Conservation (phyloP, 2,329 filamentous ascomycete species). For the Hypoxylon rubiginosum region DNA sequence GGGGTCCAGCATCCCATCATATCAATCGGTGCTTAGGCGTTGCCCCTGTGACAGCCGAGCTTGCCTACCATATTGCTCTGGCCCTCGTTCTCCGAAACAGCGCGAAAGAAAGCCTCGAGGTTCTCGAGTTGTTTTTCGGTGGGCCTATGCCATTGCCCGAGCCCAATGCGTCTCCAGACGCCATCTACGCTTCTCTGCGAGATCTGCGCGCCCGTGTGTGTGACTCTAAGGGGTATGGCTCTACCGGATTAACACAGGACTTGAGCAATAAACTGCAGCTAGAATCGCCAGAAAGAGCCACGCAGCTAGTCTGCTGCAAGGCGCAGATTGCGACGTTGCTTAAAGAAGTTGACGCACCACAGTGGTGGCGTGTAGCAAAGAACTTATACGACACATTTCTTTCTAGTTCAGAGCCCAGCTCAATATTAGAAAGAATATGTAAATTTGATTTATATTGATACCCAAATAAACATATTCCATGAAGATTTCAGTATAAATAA, state of each 20-base stretch:
- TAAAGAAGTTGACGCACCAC: constrained; percentile 13
- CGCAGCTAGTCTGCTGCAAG: constrained; percentile 32
- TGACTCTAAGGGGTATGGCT: constrained; percentile 11
- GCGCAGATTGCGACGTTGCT: constrained; percentile 25
- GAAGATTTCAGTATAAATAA: background rate
- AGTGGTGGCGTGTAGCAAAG: constrained; percentile 37
- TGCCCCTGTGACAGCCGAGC: constrained; percentile 23
- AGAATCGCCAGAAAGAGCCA: constrained; percentile 25
- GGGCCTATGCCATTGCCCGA: constrained; percentile 30
- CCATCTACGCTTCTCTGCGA: constrained; percentile 20
- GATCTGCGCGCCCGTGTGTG: constrained; percentile 21
- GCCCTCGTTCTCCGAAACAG: constrained; percentile 16
- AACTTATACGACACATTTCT: constrained; percentile 32
- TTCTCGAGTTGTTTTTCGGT: constrained; percentile 29
- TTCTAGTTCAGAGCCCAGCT: constrained; percentile 16
- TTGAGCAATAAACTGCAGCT: constrained; percentile 19
- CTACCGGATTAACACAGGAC: constrained; percentile 11
- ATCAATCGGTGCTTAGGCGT: constrained; percentile 21
- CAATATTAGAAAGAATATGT: constrained; percentile 31
- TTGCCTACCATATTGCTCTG: constrained; percentile 20
- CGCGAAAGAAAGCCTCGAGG: constrained; percentile 26
- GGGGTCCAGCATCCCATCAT: constrained; percentile 10
- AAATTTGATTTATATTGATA: constrained; percentile 27
- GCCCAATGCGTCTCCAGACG: constrained; percentile 23
- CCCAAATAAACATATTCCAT: background rate